These are phyloP conservation scores for Hypoxylon sp. DNA, from an alignment of 2,329 filamentous ascomycete species.

Conservation along the genomic window DNA sequence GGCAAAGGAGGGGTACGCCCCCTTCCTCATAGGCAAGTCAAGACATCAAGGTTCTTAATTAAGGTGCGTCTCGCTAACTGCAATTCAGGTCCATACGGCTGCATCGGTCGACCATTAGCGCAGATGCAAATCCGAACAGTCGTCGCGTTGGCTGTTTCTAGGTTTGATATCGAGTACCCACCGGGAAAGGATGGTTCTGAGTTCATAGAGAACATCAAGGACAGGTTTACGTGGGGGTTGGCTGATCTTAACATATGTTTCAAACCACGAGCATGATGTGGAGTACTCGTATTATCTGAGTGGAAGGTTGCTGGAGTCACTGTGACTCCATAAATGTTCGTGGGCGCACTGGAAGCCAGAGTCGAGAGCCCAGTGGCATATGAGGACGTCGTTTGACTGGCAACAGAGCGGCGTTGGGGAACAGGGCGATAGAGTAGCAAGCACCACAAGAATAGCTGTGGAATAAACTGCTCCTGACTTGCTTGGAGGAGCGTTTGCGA, in stretches of 20 bases:
- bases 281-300: background rate
- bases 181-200: background rate
- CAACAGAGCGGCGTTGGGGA: too few species aligned
- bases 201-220: background rate
- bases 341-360: too few species aligned
- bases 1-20: background rate
- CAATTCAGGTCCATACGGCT: background rate
- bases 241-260: background rate
- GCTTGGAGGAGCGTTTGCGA: too few species aligned
- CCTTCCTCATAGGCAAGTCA: background rate
- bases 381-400: too few species aligned
- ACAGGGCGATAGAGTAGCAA: too few species aligned
- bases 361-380: too few species aligned
- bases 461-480: too few species aligned
- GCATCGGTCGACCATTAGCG: background rate
- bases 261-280: background rate
- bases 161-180: background rate
- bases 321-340: too few species aligned
- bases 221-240: background rate
- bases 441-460: too few species aligned
- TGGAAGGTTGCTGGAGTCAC: too few species aligned
- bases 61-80: background rate
- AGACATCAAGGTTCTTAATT: background rate
- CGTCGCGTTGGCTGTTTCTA: background rate
- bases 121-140: background rate